Evolutionary conservation across 208 protist species (phyloP), one percentile per base, ranked within the genome.

Genomic region (Acanthamoeba healyi): DNA sequence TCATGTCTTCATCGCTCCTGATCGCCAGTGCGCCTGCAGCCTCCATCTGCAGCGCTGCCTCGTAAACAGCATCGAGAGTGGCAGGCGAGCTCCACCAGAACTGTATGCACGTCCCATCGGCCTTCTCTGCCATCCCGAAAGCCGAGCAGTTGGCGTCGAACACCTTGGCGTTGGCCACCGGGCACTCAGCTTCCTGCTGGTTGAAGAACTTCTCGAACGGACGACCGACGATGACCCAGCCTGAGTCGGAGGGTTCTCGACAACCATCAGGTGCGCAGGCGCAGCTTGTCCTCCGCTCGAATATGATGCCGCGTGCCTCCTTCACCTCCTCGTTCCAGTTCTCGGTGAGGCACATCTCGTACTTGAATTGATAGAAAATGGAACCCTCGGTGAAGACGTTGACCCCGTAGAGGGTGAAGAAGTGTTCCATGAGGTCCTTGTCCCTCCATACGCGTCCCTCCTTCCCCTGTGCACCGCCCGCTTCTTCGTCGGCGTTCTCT

Each of bases 141-240:
- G 29, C 6, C 4, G 46, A 44, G 54, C 49, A 70, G 54, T 90
- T 29, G 17, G 49, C 29, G 54, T 90, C 82, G 54, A 90, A 90
- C 14, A 90, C 54, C 26, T 70, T 38, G 10, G 49, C 10, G 82
- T 42, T 90, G 82, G 82, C 29, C 0, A 90, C 49, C 4, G 82
- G 82, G 24, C 82, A 90, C 54, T 90, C 54, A 54, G 32, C 7
- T 34, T 90, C 82, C 29, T 90, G 54, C 29, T 90, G 82, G 36
- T 90, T 90, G 82, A 90, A 90, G 54, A 90, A 90, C 54, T 90
- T 90, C 54, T 90, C 82, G 58, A 70, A 90, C 0, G 82, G 82
- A 70, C 82, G 82, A 15, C 36, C 82, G 3, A 70, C 82, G 29
- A 90, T 70, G 10, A 44, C 24, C 82, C 82, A 90, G 32, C 49